Evolutionary conservation across 352 stramenopile genomes (phyloP).

Genomic region (Globisporangium viniferum): DNA sequence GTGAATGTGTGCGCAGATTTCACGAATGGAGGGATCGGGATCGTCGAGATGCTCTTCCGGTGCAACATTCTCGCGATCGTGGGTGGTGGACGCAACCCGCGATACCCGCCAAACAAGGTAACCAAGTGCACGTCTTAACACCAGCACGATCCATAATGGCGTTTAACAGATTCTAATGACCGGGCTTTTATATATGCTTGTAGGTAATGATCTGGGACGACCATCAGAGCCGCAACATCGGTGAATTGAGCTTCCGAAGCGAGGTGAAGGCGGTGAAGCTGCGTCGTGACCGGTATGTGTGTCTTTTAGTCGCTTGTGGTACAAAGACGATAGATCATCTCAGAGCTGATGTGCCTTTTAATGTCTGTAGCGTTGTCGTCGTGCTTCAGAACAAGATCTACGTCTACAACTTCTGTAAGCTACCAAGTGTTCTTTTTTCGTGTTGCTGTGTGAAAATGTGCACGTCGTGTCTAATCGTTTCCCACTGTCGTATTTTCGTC

Average conservation of each 20-base stretch:
- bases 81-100: constrained; percentile 87
- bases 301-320: neutral
- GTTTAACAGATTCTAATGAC: neutral
- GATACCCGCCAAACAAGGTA: constrained; percentile 96
- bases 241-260: constrained; percentile 97
- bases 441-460: neutral
- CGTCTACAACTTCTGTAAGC: constrained; percentile 96
- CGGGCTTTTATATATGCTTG: neutral
- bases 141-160: neutral
- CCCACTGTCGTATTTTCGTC: constrained; percentile 4
- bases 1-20: constrained; percentile 61
- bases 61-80: constrained; percentile 98
- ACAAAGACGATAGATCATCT: neutral
- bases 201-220: constrained; percentile 99
- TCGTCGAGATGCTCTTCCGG: constrained; percentile 99
- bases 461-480: constrained; percentile 8
- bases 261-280: constrained; percentile 96
- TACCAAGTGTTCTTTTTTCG: neutral
- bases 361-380: constrained; percentile 89
- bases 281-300: constrained; percentile 86
- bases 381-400: constrained; percentile 97
- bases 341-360: neutral
- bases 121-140: neutral
- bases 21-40: constrained; percentile 94
- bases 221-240: constrained; percentile 96